Conservation (phyloP, 139 green algal species). For the Auxenochlorella pyrenoidosa region DNA sequence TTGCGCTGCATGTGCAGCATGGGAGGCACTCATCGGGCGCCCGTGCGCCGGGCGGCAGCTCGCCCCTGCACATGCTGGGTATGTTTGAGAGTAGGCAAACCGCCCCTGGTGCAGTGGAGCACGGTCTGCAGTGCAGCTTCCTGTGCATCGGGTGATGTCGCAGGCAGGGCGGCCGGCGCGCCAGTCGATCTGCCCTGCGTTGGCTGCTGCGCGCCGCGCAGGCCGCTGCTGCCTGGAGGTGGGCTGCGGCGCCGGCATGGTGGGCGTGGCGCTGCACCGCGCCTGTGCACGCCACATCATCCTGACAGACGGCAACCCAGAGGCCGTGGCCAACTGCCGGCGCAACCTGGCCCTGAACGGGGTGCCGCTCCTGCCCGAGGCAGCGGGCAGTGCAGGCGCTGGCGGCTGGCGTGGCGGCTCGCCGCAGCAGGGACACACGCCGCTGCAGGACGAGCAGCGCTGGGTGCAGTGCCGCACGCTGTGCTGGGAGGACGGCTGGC, state of each 20-base stretch:
- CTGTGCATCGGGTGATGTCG: too few relatives aligned
- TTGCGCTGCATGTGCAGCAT: background rate
- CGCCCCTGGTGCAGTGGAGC: too few relatives aligned
- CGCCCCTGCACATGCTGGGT: too few relatives aligned
- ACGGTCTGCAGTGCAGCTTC: too few relatives aligned
- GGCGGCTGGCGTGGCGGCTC: background rate
- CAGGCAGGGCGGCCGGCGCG: too few relatives aligned
- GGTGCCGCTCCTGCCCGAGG: constrained; percentile 26
- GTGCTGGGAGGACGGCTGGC: constrained; percentile 32
- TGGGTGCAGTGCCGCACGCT: constrained; percentile 21
- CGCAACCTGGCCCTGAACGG: constrained; percentile 76
- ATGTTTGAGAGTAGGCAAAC: too few relatives aligned
- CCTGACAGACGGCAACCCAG: constrained; percentile 73
- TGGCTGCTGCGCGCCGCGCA: constrained; percentile 18
- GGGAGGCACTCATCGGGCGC: too few relatives aligned
- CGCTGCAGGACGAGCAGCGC: background rate
- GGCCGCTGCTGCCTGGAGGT: constrained; percentile 73
- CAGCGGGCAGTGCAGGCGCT: background rate
- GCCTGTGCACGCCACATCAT: constrained; percentile 42
- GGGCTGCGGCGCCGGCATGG: constrained; percentile 72
- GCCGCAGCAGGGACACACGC: background rate
- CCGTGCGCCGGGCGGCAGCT: too few relatives aligned
- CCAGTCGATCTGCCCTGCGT: background rate
- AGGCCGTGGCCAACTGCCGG: constrained; percentile 70
- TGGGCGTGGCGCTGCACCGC: constrained; percentile 51